These are phyloP conservation scores for Chenopodium formosanum DNA, from an alignment of 148 eudicot species.

Conservation along the genomic window DNA sequence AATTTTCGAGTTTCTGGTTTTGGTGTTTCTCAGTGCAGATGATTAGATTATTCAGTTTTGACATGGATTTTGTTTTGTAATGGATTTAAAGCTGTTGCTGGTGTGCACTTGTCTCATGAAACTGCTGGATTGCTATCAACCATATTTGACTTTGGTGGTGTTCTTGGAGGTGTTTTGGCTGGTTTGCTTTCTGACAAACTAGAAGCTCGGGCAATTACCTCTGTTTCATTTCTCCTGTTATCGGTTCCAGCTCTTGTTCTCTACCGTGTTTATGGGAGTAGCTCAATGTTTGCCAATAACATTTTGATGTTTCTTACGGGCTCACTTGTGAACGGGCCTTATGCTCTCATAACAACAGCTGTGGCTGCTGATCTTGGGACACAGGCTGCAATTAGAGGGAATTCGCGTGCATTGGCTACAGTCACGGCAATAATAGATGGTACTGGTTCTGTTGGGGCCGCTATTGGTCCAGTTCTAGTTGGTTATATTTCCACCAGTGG, in stretches of 20 bases:
- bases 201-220: conserved; percentile 79
- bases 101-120: conserved; percentile 75
- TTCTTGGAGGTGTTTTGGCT: conserved; percentile 76
- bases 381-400: conserved; percentile 56
- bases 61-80: conserved; percentile 15
- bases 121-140: conserved; percentile 89
- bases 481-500: conserved; percentile 88
- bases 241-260: conserved; percentile 73
- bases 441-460: conserved; percentile 93
- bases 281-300: conserved; percentile 59
- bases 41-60: neutral
- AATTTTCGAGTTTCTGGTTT: neutral
- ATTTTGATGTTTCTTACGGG: conserved; percentile 73
- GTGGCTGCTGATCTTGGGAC: conserved; percentile 96
- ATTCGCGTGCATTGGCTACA: conserved; percentile 85
- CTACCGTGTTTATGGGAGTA: conserved; percentile 74
- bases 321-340: conserved; percentile 85
- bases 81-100: conserved; percentile 72
- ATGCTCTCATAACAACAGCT: conserved; percentile 85
- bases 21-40: conserved; percentile 11
- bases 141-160: conserved; percentile 88
- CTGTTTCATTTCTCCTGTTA: conserved; percentile 52
- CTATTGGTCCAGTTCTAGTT: conserved; percentile 92
- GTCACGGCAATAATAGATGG: conserved; percentile 95
- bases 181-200: conserved; percentile 72